Base-by-base conservation (phyloP, 2,329 filamentous ascomycete genomes). In the Trichoderma polysporum region DNA sequence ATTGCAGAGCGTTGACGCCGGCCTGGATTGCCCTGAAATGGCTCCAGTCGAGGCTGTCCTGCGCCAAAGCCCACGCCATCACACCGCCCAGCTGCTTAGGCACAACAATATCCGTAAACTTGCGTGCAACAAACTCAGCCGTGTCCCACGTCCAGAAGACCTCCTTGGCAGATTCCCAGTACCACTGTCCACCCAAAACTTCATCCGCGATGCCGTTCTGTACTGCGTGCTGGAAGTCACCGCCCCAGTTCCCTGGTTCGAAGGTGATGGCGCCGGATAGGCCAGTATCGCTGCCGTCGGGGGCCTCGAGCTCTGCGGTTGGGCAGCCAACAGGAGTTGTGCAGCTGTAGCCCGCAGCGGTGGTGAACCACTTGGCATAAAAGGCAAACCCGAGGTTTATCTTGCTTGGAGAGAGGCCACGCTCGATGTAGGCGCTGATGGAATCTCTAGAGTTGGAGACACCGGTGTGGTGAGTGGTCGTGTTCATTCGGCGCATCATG, bases 401-500 rank as follows among this genome's bases (percentile, higher is more conserved):
- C 74, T 87, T 88, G 50, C 77, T 74, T 0, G 85, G 74, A 0
- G 82, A 76, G 1, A 86, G 83, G 2, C 89, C 89, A 27, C 84
- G 83, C 2, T 79, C 76, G 17, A 89, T 75, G 74, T 91, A 92
- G 41, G 82, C 82, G 60, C 88, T 79, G 73, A 92, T 76, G 0
- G 85, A 79, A 4, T 83, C 79, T 1, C 85, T 73, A 9, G 88
- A 87, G 13, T 80, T 82, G 58, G 80, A 72, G 27, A 91, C 78
- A 6, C 87, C 86, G 10, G 84, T 85, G 71, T 91, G 89, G 74
- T 92, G 90, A 31, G 81, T 83, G 2, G 90, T 92, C 19, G 82
- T 76, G 58, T 80, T 85, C 74, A 91, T 87, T n/a, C 90, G 85
- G 12, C 90, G 87, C 78, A 91, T 91, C 84, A 90, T 89, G 56